Conservation (phyloP, 2,329 filamentous ascomycete species). For the Fusarium chuoi region DNA sequence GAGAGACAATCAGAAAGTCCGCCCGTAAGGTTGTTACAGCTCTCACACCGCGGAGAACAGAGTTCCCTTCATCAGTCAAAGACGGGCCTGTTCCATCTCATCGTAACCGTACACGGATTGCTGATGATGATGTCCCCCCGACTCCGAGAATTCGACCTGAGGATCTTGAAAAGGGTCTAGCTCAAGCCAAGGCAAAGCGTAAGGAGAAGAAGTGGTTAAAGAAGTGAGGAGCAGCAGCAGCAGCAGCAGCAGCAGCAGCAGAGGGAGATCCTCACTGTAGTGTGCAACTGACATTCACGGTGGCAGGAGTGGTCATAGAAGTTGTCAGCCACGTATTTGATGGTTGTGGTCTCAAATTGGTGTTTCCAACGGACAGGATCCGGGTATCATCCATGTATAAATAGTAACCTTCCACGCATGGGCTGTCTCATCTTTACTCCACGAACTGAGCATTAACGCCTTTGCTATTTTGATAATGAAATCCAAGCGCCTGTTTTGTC, state of each 20-base stretch:
- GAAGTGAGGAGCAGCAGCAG: conserved; percentile 11
- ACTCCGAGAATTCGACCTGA: conserved; percentile 64
- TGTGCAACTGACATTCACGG: neutral
- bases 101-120: conserved; percentile 57
- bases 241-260: neutral
- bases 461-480: conserved; percentile 39
- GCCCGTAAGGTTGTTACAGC: conserved; percentile 69
- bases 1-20: conserved; percentile 76
- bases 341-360: conserved; percentile 18
- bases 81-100: conserved; percentile 45
- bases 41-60: conserved; percentile 69
- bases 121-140: conserved; percentile 67
- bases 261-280: neutral
- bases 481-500: conserved; percentile 36
- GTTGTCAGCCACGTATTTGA: conserved; percentile 4
- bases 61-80: conserved; percentile 69
- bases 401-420: conserved; percentile 41
- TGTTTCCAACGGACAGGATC: conserved; percentile 43
- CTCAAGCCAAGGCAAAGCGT: conserved; percentile 51
- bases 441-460: conserved; percentile 39
- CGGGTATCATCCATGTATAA: conserved; percentile 46
- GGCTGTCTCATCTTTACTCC: conserved; percentile 39
- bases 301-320: neutral
- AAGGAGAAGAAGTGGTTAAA: conserved; percentile 45
- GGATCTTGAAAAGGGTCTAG: conserved; percentile 69